These are phyloP conservation scores for Xylariaceae sp. DNA, from an alignment of 2,329 filamentous ascomycete genomes.

Conservation along the genomic window DNA sequence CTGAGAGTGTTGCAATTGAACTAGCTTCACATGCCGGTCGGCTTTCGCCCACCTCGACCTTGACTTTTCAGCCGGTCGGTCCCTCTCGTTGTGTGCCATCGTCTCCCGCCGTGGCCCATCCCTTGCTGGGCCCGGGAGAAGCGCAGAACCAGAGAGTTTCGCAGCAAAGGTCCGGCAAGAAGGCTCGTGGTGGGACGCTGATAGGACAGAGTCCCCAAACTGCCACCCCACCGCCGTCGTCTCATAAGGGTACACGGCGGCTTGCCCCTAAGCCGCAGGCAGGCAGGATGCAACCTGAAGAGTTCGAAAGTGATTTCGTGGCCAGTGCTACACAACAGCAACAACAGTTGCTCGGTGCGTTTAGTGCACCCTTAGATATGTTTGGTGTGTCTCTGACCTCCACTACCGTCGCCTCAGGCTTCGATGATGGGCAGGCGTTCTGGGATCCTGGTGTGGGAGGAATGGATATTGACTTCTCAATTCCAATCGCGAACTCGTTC, in stretches of 20 bases:
- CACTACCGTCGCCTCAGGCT: constrained; percentile 43
- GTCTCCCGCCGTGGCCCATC: constrained; percentile 44
- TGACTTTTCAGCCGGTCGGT: constrained; percentile 55
- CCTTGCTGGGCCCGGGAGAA: constrained; percentile 28
- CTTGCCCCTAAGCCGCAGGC: constrained; percentile 44
- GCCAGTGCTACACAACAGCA: constrained; percentile 42
- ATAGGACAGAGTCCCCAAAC: constrained; percentile 43
- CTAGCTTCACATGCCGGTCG: constrained; percentile 59
- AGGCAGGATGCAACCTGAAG: constrained; percentile 53
- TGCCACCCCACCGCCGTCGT: constrained; percentile 55
- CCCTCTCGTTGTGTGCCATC: constrained; percentile 53
- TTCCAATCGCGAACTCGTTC: constrained; percentile 41
- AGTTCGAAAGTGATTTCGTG: constrained; percentile 48
- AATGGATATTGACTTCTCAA: constrained; percentile 56
- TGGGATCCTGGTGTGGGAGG: constrained; percentile 54
- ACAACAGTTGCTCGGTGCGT: constrained; percentile 40
- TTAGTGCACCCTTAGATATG: constrained; percentile 47
- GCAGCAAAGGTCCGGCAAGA: constrained; percentile 38
- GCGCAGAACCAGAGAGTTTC: constrained; percentile 24
- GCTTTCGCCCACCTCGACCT: constrained; percentile 47
- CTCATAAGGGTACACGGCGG: constrained; percentile 50
- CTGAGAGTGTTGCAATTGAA: constrained; percentile 43
- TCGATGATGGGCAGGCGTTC: constrained; percentile 40
- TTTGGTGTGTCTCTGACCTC: constrained; percentile 58
- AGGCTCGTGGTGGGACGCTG: constrained; percentile 38